Conservation (phyloP, 2,329 filamentous ascomycete genomes). For the Alternaria viburni region DNA sequence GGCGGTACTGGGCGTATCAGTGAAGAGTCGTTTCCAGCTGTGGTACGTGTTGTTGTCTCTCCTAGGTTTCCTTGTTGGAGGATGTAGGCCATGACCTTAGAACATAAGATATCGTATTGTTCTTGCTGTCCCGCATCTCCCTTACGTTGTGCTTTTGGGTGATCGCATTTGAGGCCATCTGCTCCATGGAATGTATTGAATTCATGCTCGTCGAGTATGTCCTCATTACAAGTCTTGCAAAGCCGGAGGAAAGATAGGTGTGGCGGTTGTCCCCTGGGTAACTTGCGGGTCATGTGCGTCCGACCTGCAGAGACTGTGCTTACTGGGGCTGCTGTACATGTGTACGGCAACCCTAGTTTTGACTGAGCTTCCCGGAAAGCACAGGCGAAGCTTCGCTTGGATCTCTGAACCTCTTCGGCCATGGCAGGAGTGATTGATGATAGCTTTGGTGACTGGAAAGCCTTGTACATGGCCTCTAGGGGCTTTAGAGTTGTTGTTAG, state of each 20-base stretch:
- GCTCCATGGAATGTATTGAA: not conserved
- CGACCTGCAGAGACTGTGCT: slow-evolving; percentile 13
- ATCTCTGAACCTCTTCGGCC: no score
- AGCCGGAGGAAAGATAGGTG: slow-evolving; percentile 15
- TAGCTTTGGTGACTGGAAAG: no score
- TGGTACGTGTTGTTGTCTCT: no score
- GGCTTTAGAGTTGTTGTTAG: no score
- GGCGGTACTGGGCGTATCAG: no score
- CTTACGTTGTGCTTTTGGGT: not conserved
- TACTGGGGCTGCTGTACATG: not conserved
- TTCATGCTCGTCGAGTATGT: slow-evolving; percentile 2
- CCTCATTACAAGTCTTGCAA: slow-evolving; percentile 18
- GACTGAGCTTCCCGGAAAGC: not conserved
- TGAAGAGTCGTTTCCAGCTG: no score
- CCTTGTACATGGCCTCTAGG: no score
- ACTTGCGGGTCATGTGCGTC: slow-evolving; percentile 6
- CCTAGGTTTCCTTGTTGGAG: no score
- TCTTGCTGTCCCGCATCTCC: not conserved
- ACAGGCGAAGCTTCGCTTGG: not conserved
- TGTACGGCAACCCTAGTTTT: not conserved
- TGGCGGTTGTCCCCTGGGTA: not conserved
- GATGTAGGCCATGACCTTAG: no score
- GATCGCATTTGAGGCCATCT: slow-evolving; percentile 1
- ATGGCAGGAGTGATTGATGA: no score
- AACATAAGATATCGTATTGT: not conserved